These are phyloP conservation scores for Corrigiola litoralis DNA, from an alignment of 179 eudicot species.

Conservation along the genomic window DNA sequence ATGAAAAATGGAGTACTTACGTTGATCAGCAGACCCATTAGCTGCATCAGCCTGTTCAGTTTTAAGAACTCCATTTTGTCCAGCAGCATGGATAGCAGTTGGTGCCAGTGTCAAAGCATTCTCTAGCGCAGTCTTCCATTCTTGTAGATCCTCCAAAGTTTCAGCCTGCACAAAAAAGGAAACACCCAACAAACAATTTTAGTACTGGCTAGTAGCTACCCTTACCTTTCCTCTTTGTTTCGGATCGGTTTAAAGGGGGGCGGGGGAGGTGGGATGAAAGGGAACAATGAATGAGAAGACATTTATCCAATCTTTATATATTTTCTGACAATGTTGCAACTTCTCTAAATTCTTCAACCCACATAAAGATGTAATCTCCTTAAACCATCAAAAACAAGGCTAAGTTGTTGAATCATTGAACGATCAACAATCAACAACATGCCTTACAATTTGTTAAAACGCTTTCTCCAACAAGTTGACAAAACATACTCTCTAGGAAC, in stretches of 20 bases:
- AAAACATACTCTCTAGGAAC: too few relatives aligned
- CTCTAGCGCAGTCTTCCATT: constrained; percentile 93
- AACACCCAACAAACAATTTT: background rate
- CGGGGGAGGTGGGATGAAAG: background rate
- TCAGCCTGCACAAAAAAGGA: constrained; percentile 59
- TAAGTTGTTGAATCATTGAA: too few relatives aligned
- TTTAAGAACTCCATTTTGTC: constrained; percentile 57
- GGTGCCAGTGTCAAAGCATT: constrained; percentile 90
- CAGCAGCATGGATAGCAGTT: constrained; percentile 45
- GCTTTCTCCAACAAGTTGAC: background rate
- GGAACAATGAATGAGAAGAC: background rate
- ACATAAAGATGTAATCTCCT: too few relatives aligned
- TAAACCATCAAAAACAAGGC: too few relatives aligned
- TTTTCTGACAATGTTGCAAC: background rate
- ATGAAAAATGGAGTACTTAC: constrained; percentile 32
- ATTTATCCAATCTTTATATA: background rate
- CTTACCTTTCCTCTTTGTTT: background rate
- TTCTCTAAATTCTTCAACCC: background rate
- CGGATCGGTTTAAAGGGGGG: too few relatives aligned
- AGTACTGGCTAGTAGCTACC: background rate
- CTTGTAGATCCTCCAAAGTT: constrained; percentile 75
- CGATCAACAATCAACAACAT: too few relatives aligned
- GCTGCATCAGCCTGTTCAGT: constrained; percentile 49
- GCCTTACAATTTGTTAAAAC: too few relatives aligned
- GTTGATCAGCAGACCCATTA: constrained; percentile 53